These are phyloP conservation scores for Protomyces arabidopsidicola DNA, from an alignment of 1,139 yeast genomes.

Conservation along the genomic window DNA sequence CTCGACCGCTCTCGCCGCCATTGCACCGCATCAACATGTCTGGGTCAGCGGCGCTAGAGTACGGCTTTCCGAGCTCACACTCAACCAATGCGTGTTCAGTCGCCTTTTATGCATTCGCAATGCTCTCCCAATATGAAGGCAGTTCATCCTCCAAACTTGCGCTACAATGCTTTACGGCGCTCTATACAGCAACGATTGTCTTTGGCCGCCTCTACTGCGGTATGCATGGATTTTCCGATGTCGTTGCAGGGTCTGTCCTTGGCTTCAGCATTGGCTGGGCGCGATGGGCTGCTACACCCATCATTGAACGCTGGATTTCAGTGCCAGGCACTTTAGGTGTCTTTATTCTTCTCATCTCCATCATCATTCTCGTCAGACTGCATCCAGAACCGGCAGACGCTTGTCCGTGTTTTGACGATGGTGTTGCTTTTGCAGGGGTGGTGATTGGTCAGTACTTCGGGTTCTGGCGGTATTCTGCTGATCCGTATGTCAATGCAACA, in stretches of 20 bases:
- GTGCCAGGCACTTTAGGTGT: conserved; percentile 29
- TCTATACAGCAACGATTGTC: conserved; percentile 64
- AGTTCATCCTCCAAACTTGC: conserved; percentile 11
- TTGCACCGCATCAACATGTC: conserved; percentile 83
- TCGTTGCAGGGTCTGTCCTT: conserved; percentile 58
- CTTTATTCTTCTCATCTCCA: conserved; percentile 44
- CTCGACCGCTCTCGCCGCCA: conserved; percentile 91
- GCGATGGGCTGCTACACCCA: conserved; percentile 31
- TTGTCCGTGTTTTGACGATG: conserved; percentile 95
- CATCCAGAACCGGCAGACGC: conserved; percentile 88
- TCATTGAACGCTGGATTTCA: conserved; percentile 30
- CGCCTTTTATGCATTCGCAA: conserved; percentile 37
- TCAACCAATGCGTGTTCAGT: conserved; percentile 78
- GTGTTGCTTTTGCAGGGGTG: conserved; percentile 91
- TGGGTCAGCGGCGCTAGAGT: conserved; percentile 82
- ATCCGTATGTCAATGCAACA: not conserved
- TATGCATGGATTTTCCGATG: conserved; percentile 82
- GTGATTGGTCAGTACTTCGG: conserved; percentile 53
- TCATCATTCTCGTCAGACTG: conserved; percentile 52
- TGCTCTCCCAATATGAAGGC: conserved; percentile 26
- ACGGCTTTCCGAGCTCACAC: conserved; percentile 92
- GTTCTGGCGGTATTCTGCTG: conserved; percentile 20
- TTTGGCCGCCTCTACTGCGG: conserved; percentile 90
- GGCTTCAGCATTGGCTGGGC: conserved; percentile 48
- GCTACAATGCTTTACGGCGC: conserved; percentile 35